Base-by-base conservation (phyloP, 371 early-diverging fungal genomes). In the Gilbertella persicaria region DNA sequence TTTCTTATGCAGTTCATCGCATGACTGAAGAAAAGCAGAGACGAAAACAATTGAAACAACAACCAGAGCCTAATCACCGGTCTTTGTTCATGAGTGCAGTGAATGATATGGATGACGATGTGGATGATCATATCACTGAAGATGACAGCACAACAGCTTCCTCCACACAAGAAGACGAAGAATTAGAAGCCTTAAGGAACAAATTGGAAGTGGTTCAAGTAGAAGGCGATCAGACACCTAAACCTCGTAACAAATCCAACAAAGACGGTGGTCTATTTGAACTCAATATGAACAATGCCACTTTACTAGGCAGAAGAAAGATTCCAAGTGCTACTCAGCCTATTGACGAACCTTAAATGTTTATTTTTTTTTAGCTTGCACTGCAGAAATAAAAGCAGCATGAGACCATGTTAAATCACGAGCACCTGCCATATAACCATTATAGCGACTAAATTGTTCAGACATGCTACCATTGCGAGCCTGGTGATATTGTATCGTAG, bases 341-440 rank as follows among this genome's bases (percentile, higher is more conserved):
- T 38, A 38, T 50, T 16, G 50, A 54, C 40, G 35, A 42, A 30
- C 40, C 26, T 19, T 23, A 46, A 55, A 33, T 29, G 24, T 45
- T 50, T 35, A 23, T 23, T 55, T 24, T 48, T 42, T 48, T 33
- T 35, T 60, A 21, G 77, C 73, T 38, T 48, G 46, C 8, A 50
- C 46, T 13, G 86, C 83, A 20, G 83, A 64, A 12, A 82, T 58
- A 29, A 85, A 72, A 13, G 85, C 71, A 4, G 87, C 86, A 60
- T 90, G 87, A 40, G 80, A 80, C 93, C 93, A 92, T 0, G 91
- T 91, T 52, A 92, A 61, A 48, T 91, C 81, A 13, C 61, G 45
- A 13, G 92, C 93, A n/a, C 90, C 89, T 8, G 62, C 67, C 39
- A 75, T 67, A 30, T 57, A 78, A 0, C 93, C 93, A 14, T 68